Conservation (phyloP, 2,329 filamentous ascomycete species). For the Cordyceps cicadae region DNA sequence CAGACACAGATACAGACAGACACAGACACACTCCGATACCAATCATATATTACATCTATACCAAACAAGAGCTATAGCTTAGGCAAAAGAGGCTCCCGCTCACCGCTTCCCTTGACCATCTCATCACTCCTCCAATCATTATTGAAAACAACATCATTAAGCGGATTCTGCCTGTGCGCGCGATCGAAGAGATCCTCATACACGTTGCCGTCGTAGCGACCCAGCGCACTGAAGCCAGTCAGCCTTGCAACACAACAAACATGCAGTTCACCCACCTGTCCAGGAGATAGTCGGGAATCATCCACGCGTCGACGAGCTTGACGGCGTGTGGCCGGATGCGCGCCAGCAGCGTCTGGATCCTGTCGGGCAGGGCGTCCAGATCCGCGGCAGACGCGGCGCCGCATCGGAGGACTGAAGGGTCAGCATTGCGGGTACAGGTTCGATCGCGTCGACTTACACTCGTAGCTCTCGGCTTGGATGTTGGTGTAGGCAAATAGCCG, state of each 20-base stretch:
- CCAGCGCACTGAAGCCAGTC: constrained; percentile 37
- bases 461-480: constrained; percentile 7
- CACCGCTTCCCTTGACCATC: constrained; percentile 9
- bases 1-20: no score
- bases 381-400: constrained; percentile 1
- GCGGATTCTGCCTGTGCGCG: constrained; percentile 62
- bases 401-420: constrained; percentile 6
- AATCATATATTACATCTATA: background rate
- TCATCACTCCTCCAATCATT: constrained; percentile 50
- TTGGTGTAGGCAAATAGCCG: constrained; percentile 3
- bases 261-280: constrained; percentile 37
- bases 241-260: background rate
- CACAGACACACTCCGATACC: no score
- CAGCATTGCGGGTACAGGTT: background rate
- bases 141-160: constrained; percentile 64
- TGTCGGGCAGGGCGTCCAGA: constrained; percentile 3
- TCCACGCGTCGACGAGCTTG: constrained; percentile 64
- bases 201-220: constrained; percentile 63
- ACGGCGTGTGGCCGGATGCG: constrained; percentile 68
- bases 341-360: constrained; percentile 34
- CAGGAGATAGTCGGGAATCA: constrained; percentile 70
- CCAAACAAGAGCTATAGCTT: background rate
- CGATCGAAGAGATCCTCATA: constrained; percentile 71
- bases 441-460: background rate
- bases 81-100: constrained; percentile 1